Percentiles rank a stretch among this genome's conserved stretches.
Conservation (phyloP, 257 asterid genomes). For the Solanum medicagineum region DNA sequence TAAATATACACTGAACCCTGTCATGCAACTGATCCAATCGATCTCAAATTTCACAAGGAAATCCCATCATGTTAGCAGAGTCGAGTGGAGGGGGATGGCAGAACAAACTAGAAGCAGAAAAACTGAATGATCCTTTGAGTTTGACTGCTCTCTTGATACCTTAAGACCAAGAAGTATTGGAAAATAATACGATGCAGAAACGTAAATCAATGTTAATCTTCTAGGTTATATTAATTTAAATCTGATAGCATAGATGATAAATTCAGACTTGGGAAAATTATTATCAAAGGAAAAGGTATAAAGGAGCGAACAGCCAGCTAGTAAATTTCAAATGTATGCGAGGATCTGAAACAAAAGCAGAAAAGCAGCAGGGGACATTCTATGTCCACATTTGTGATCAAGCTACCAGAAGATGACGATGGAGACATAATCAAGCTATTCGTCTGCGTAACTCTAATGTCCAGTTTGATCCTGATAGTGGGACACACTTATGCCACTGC, state of each 20-base stretch:
- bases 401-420: neutral
- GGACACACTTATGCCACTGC: neutral
- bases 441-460: neutral
- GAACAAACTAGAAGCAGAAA: neutral
- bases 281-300: neutral
- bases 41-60: neutral
- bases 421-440: neutral
- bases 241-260: neutral
- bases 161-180: neutral
- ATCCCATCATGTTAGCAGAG: neutral
- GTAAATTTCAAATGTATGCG: neutral
- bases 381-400: slow-evolving; percentile 15
- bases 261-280: neutral
- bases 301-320: neutral
- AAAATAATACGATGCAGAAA: neutral
- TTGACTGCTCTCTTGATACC: neutral
- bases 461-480: neutral
- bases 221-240: neutral
- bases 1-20: neutral
- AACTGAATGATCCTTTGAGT: neutral
- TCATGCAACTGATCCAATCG: neutral
- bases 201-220: neutral
- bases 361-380: slow-evolving; percentile 27
- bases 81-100: neutral
- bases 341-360: neutral